Evolutionary conservation across 768 basidiomycete species (phyloP).

Genomic region (Suillus spraguei): DNA sequence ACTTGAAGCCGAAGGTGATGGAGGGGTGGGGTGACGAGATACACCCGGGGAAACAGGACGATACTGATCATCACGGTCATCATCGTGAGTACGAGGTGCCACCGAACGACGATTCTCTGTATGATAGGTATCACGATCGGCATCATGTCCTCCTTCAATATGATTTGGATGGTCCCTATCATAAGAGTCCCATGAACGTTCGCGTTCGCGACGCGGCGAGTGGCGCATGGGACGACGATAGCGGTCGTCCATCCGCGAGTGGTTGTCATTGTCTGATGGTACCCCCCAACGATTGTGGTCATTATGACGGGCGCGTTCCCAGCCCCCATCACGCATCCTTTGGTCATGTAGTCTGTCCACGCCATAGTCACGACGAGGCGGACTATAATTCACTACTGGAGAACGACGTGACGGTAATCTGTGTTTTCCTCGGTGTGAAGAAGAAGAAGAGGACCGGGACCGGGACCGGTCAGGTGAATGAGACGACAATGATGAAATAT

Average conservation of each 20-base stretch:
- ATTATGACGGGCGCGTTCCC: constrained; percentile 31
- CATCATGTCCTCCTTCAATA: constrained; percentile 13
- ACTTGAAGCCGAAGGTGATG: constrained; percentile 13
- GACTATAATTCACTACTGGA: constrained; percentile 39
- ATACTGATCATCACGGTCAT: constrained; percentile 20
- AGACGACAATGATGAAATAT: constrained; percentile 23
- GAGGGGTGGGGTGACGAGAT: constrained; percentile 18
- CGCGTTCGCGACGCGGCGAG: constrained; percentile 19
- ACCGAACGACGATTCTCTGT: constrained; percentile 12
- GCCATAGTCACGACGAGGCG: constrained; percentile 38
- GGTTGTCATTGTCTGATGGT: constrained; percentile 13
- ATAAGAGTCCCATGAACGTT: constrained; percentile 19
- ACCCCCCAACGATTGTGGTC: constrained; percentile 15
- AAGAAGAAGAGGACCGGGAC: constrained; percentile 40
- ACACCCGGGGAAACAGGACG: constrained; percentile 24
- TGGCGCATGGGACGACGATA: constrained; percentile 17
- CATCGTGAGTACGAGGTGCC: constrained; percentile 14
- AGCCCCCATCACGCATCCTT: constrained; percentile 38
- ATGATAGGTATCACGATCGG: constrained; percentile 12
- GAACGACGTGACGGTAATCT: constrained; percentile 41
- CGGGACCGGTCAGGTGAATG: constrained; percentile 40
- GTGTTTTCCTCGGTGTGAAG: constrained; percentile 35
- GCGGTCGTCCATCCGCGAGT: constrained; percentile 15
- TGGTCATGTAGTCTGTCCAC: constrained; percentile 38
- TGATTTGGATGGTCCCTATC: constrained; percentile 12